Evolutionary conservation across 2,329 filamentous ascomycete species (phyloP).

Genomic region (Trichoderma sp.): DNA sequence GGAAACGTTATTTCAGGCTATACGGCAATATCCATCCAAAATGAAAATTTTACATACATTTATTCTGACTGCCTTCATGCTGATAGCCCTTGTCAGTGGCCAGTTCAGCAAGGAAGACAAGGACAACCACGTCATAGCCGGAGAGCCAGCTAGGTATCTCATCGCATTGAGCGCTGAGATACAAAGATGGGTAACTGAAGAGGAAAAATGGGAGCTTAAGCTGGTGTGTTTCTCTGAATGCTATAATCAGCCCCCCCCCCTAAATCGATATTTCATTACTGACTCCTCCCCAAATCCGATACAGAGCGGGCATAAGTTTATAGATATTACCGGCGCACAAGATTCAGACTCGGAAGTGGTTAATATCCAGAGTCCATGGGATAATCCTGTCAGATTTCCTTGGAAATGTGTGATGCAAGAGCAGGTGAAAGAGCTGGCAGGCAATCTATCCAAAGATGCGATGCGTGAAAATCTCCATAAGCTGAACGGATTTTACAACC

Average conservation of each 20-base stretch:
- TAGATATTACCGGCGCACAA: constrained; percentile 83
- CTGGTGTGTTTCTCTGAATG: constrained; percentile 57
- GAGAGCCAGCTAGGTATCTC: constrained; percentile 57
- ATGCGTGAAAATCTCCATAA: constrained; percentile 78
- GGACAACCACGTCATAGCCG: constrained; percentile 48
- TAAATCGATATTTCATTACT: not conserved
- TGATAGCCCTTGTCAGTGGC: no score
- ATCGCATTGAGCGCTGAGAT: constrained; percentile 85
- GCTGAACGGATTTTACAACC: constrained; percentile 76
- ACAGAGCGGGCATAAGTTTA: constrained; percentile 83
- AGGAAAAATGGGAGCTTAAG: constrained; percentile 90
- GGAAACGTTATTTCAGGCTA: no score
- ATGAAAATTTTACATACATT: no score
- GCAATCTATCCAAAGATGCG: constrained; percentile 70
- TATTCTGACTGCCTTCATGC: no score
- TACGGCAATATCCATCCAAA: no score
- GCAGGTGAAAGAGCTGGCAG: constrained; percentile 66
- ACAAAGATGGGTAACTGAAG: constrained; percentile 85
- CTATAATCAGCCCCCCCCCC: no score
- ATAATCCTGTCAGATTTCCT: constrained; percentile 62
- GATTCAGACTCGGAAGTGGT: constrained; percentile 54
- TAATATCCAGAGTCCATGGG: constrained; percentile 30
- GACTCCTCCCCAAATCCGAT: not conserved
- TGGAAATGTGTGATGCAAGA: constrained; percentile 64
- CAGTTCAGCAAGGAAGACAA: no score